A percentile compares a stretch with the other conserved stretches of the same genome.
phyloP scores from a whole-genome alignment of 257 asterid genomes.

The Nicotiana obtusifolia region DNA sequence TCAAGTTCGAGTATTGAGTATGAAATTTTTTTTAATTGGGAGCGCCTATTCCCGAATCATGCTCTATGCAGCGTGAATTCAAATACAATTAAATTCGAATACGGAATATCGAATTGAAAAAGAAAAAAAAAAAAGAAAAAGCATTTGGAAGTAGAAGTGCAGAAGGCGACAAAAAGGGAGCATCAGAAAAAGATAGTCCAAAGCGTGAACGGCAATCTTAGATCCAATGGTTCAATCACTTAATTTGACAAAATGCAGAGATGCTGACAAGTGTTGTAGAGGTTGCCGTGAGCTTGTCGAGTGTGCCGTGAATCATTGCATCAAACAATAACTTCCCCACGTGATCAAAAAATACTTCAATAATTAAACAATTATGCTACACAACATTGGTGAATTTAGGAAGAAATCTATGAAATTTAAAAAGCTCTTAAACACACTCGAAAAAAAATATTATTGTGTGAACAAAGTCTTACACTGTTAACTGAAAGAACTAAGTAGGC shows the following conservation, averaged over 20 bases:
- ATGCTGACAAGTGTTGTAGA: not conserved
- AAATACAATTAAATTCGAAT: fast-evolving
- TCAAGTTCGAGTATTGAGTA: fast-evolving
- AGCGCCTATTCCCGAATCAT: fast-evolving
- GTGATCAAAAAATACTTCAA: not conserved
- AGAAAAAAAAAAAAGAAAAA: not conserved
- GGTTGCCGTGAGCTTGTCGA: not conserved
- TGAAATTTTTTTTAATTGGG: fast-evolving
- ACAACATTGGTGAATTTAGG: too few species aligned
- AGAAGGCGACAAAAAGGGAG: too few species aligned
- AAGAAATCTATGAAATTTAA: too few species aligned
- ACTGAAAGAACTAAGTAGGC: too few species aligned
- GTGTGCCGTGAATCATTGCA: not conserved
- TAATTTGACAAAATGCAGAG: not conserved
- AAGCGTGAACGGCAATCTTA: not conserved
- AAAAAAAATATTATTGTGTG: too few species aligned
- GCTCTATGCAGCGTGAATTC: fast-evolving
- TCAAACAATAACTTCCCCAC: not conserved
- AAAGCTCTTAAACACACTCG: too few species aligned
- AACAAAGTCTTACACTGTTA: too few species aligned
- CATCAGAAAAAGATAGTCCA: not conserved
- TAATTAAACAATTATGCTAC: not conserved
- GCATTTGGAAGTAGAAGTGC: too few species aligned
- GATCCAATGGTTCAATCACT: not conserved
- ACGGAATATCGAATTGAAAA: fast-evolving